Evolutionary conservation across 2,329 filamentous ascomycete genomes (phyloP).

Genomic region (Chaetomiaceae sp.): DNA sequence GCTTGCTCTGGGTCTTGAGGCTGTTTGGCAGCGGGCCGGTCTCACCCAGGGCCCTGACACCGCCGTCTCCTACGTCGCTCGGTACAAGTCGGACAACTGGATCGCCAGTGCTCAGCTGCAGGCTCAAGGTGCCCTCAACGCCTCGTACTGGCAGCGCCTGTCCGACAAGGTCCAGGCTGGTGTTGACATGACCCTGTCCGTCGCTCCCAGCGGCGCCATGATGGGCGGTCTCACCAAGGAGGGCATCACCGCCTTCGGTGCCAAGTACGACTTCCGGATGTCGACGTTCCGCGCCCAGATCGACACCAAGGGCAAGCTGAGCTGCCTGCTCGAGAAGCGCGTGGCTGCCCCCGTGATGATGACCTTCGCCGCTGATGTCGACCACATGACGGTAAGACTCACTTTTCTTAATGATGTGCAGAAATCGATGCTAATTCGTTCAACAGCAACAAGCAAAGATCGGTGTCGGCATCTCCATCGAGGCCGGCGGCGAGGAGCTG

Average conservation of each 20-base stretch:
- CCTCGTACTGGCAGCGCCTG: slow-evolving; percentile 89
- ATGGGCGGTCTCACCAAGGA: slow-evolving; percentile 81
- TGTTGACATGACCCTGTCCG: slow-evolving; percentile 87
- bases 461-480: slow-evolving; percentile 88
- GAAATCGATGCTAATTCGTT: slow-evolving; percentile 28
- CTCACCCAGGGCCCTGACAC: slow-evolving; percentile 86
- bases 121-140: slow-evolving; percentile 80
- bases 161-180: slow-evolving; percentile 96
- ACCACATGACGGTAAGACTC: slow-evolving; percentile 78
- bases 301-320: slow-evolving; percentile 90
- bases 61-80: slow-evolving; percentile 80
- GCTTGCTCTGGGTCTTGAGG: slow-evolving; percentile 83
- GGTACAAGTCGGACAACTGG: slow-evolving; percentile 91
- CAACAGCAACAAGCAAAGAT: slow-evolving; percentile 87
- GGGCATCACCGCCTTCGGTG: slow-evolving; percentile 83
- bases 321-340: slow-evolving; percentile 90
- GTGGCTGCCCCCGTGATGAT: slow-evolving; percentile 88
- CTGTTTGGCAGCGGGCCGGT: slow-evolving; percentile 85
- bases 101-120: slow-evolving; percentile 86
- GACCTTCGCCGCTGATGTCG: slow-evolving; percentile 94
- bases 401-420: neutral
- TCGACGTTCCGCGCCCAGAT: slow-evolving; percentile 94
- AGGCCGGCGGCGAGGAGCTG: slow-evolving; percentile 77
- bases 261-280: slow-evolving; percentile 97
- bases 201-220: slow-evolving; percentile 63